A percentile compares a stretch with the other conserved stretches of the same genome.
Evolutionary conservation across 805 yeast species (phyloP).

Genomic region (Maudiozyma barnettii): DNA sequence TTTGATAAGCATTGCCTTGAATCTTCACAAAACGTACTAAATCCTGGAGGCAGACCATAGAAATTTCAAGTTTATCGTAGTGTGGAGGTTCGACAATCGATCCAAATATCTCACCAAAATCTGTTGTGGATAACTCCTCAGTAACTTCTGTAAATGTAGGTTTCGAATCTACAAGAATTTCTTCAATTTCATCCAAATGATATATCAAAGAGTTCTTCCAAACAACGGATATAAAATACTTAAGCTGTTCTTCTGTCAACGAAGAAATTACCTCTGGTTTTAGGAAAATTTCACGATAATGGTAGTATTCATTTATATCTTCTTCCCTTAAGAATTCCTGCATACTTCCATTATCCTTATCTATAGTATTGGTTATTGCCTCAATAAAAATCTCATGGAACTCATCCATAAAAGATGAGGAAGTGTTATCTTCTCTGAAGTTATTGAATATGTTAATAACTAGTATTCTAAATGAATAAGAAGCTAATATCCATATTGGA

Average conservation of each 20-base stretch:
- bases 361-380: slow-evolving; percentile 24
- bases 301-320: slow-evolving; percentile 38
- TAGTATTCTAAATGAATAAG: slow-evolving; percentile 32
- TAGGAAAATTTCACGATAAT: slow-evolving; percentile 35
- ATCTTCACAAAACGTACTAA: slow-evolving; percentile 35
- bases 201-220: slow-evolving; percentile 54
- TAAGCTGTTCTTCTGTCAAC: slow-evolving; percentile 29
- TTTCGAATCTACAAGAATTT: slow-evolving; percentile 22
- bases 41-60: slow-evolving; percentile 49
- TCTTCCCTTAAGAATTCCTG: slow-evolving; percentile 34
- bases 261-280: slow-evolving; percentile 30
- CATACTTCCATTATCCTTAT: slow-evolving; percentile 17
- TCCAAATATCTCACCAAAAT: slow-evolving; percentile 48
- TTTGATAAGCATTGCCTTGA: slow-evolving; percentile 9
- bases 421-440: slow-evolving; percentile 3
- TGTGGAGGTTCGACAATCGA: slow-evolving; percentile 44
- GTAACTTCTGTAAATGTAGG: slow-evolving; percentile 32
- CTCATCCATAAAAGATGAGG: slow-evolving; percentile 5
- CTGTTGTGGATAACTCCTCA: slow-evolving; percentile 31
- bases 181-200: slow-evolving; percentile 48
- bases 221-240: slow-evolving; percentile 38
- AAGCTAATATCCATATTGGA: slow-evolving; percentile 49
- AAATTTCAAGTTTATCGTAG: slow-evolving; percentile 38
- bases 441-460: slow-evolving; percentile 19
- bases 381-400: slow-evolving; percentile 24